These are phyloP conservation scores for Russula ochroleuca DNA, from an alignment of 768 basidiomycete species.

Conservation along the genomic window DNA sequence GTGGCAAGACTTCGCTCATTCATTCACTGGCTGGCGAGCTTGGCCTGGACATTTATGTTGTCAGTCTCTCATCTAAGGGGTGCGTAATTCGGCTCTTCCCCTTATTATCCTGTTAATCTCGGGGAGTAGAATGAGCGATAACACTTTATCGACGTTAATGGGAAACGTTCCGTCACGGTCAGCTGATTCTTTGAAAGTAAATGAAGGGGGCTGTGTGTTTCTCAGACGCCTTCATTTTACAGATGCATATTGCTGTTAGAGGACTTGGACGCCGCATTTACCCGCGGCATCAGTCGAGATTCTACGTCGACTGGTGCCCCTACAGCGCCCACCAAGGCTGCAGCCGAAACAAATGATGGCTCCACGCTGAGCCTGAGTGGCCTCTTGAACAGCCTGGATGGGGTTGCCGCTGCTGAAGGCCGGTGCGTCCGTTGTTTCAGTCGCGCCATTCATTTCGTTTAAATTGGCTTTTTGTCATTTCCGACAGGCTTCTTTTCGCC, in stretches of 20 bases:
- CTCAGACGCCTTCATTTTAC: slow-evolving; percentile 17
- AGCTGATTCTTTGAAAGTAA: slow-evolving; percentile 24
- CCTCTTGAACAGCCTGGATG: slow-evolving; percentile 79
- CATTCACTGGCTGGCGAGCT: slow-evolving; percentile 83
- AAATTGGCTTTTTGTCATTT: slow-evolving; percentile 15
- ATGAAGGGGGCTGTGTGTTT: slow-evolving; percentile 22
- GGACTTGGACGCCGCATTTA: slow-evolving; percentile 91
- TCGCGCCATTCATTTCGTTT: slow-evolving; percentile 7
- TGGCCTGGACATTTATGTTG: slow-evolving; percentile 86
- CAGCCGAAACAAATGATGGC: slow-evolving; percentile 55
- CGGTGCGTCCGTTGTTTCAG: slow-evolving; percentile 48
- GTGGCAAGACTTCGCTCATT: slow-evolving; percentile 83
- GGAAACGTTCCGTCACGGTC: slow-evolving; percentile 82
- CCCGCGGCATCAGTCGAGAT: slow-evolving; percentile 81
- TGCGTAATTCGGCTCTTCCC: slow-evolving; percentile 35
- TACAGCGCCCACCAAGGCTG: slow-evolving; percentile 36
- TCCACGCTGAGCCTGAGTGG: slow-evolving; percentile 84
- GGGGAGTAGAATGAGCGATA: slow-evolving; percentile 75
- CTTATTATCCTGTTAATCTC: slow-evolving; percentile 21
- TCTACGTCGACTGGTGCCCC: slow-evolving; percentile 72
- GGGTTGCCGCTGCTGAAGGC: slow-evolving; percentile 81
- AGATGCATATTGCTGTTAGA: slow-evolving; percentile 92
- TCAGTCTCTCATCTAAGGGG: slow-evolving; percentile 86
- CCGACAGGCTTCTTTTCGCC: slow-evolving; percentile 71
- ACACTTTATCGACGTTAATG: slow-evolving; percentile 82